Evolutionary conservation across 805 yeast species (phyloP), one percentile per base, ranked within the genome.

Genomic region (Cyberlindnera misumaiensis): DNA sequence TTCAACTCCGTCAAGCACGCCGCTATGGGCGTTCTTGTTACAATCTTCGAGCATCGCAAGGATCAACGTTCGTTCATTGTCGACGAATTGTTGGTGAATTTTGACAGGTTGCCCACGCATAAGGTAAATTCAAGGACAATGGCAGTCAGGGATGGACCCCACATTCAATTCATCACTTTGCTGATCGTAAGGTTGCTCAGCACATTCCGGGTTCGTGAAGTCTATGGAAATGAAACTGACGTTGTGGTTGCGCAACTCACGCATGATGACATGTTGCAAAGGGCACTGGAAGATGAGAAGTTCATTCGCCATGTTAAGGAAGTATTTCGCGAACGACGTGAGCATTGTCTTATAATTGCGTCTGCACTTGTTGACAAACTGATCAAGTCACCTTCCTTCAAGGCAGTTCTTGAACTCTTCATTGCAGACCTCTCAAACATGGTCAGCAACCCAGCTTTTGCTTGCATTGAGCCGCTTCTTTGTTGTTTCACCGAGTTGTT

Each of bases 41-140:
- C 49, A 4, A 54, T 63, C 4, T 61, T 59, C 38, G 46, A 53
- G 3, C 18, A 32, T 3, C 49, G 51, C 14, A 58, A 63, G 1
- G 71, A 68, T 30, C 94, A 86, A 49, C 60, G 83, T 39, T 58
- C 59, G 1, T 81, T 79, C 50, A 67, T 86, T 5, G 48, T 84
- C 7, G 72, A 72, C 38, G 93, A 86, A 52, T 48, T 83, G 2
- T 48, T 81, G 11, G 58, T 68, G 2, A 72, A 70, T 39, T 59
- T 78, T 38, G 75, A 72, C 34, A 66, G 62, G 16, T 48, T 79
- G 3, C 73, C 83, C 0, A 57, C 61, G 0, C 64, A 65, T 22
- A 77, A 73, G 46, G 30, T 56, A 0, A 41, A 48, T 4, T 66
- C 78, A 0, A 62, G 77, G 35, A 73, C 68, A 33, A 62, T 58